Base-by-base conservation (phyloP, 1,284 basidiomycete genomes). In the Moesziomyces sp. region DNA sequence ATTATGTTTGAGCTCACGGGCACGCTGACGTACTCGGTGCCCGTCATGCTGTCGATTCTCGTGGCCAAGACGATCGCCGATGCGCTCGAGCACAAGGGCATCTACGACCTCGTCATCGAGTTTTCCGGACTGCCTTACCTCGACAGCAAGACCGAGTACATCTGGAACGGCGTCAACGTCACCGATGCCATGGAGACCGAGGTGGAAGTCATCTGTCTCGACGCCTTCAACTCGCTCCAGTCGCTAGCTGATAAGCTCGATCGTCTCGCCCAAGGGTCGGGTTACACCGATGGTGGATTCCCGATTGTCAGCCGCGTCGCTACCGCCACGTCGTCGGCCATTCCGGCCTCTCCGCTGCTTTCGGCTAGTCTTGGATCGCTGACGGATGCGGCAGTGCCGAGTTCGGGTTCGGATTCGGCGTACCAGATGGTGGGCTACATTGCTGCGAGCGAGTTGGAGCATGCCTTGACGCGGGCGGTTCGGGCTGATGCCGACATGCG, bases 1-100 rank as follows among this genome's bases (percentile, higher is more conserved):
- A 98, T 98, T 85, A 94, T 97, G 89, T 93, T 97, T 80, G 96
- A 98, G 85, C 88, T 99, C 49, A 99, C 95, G 26, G 92, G 94
- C 69, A 94, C 93, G 1, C 86, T 99, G 70, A 94, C 93, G 5
- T 97, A 98, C 84, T 92, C 90, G n/a, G 91, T 96, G 0, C 96
- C 96, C 1, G 90, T 97, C 72, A 97, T 97, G 92, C 84, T 98
- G 28, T 84, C 84, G 8, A 86, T 98, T 6, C 88, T 98, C 30
- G 91, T 95, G 8, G 94, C 95, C 28, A 97, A 97, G 87, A 95
- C 94, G 0, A 90, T 82, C 7, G 85, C 83, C 1, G 94, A 97
- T 84, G 91, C 91, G 7, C 86, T 99, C 76, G 93, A 97, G 84
- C 92, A 92, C 21, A 96, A 95, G 84, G 93, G 93, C 13, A 95